Conservation (phyloP, 192 early-diverging fungal genomes). For the Backusella tarrabulga region DNA sequence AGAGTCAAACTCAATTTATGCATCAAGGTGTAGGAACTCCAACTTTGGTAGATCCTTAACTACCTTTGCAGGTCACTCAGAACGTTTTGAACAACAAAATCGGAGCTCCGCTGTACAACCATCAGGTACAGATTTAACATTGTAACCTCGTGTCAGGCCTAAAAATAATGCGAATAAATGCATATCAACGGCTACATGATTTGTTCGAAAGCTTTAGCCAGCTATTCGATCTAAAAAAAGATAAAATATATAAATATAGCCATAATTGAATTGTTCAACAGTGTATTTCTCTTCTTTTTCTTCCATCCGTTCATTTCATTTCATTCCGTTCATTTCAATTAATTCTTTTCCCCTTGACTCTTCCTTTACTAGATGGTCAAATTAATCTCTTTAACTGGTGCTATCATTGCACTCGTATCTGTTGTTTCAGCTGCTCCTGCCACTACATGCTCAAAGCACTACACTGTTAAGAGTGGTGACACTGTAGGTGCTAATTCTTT, state of each 20-base stretch:
- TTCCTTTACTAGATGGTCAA: background rate
- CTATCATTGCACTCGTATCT: background rate
- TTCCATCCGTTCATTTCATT: background rate
- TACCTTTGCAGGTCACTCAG: background rate
- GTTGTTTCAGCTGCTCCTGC: background rate
- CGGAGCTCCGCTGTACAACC: background rate
- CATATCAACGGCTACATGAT: background rate
- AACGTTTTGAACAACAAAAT: background rate
- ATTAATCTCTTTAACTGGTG: background rate
- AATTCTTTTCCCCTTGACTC: background rate
- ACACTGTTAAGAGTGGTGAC: slow-evolving; percentile 16
- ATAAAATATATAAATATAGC: slow-evolving; percentile 7
- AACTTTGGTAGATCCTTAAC: background rate
- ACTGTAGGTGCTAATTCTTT: slow-evolving; percentile 2
- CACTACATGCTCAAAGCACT: background rate
- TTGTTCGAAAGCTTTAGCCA: background rate
- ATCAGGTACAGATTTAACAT: background rate
- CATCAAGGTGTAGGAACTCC: background rate
- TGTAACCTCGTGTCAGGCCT: background rate
- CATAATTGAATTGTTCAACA: background rate
- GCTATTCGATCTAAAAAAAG: background rate
- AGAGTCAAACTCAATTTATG: background rate
- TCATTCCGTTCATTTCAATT: background rate
- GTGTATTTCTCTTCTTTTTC: background rate
- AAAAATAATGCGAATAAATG: background rate